phyloP scores from a whole-genome alignment of 768 basidiomycete species.

The Rhizopogon salebrosus region DNA sequence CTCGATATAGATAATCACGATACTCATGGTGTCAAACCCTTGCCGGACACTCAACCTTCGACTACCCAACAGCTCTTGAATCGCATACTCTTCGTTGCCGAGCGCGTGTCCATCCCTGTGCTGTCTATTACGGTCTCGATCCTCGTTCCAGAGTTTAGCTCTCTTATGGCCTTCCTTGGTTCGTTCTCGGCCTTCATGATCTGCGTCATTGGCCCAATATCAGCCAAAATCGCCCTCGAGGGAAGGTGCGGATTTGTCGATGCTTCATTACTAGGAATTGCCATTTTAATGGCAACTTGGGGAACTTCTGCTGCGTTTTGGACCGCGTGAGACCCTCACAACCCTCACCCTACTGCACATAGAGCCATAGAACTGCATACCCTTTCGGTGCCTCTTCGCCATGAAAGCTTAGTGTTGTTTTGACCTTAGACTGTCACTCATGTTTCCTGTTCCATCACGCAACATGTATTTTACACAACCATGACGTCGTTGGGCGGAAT shows the following conservation, averaged over 20 bases:
- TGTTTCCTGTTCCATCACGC: background rate
- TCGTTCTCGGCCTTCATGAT: constrained; percentile 80
- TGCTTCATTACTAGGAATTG: constrained; percentile 44
- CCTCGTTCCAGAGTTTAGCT: constrained; percentile 72
- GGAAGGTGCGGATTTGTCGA: constrained; percentile 48
- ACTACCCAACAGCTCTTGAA: constrained; percentile 21
- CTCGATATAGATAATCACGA: constrained; percentile 54
- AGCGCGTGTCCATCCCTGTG: constrained; percentile 53
- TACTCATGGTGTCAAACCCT: constrained; percentile 18
- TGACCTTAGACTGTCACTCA: no score
- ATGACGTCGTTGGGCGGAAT: no score
- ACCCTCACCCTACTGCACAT: no score
- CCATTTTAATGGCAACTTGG: constrained; percentile 67
- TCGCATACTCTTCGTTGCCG: constrained; percentile 40
- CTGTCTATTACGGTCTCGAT: constrained; percentile 68
- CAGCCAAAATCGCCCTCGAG: constrained; percentile 60
- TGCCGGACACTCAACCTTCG: constrained; percentile 13
- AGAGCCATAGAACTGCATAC: no score
- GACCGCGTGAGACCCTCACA: constrained; percentile 19
- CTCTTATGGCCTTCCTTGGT: constrained; percentile 86
- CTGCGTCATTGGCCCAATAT: constrained; percentile 72
- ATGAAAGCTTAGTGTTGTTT: background rate
- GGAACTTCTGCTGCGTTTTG: constrained; percentile 67
- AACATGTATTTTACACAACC: background rate
- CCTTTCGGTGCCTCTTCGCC: no score